Conservation (phyloP, 2,329 filamentous ascomycete species). For the Penicillium hesseltinei region DNA sequence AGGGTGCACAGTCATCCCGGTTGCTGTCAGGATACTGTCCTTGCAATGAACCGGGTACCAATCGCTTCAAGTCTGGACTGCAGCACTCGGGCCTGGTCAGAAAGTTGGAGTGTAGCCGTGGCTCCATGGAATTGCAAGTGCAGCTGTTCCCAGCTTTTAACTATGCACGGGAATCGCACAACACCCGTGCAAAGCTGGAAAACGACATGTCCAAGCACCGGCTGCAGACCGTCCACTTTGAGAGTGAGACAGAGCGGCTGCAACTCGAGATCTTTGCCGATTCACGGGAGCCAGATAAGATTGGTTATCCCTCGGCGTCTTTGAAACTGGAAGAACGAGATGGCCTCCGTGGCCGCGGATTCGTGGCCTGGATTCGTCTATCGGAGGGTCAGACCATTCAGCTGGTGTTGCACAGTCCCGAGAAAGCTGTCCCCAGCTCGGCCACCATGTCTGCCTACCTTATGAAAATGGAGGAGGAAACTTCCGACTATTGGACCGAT, state of each 20-base stretch:
- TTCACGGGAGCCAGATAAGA: conserved; percentile 50
- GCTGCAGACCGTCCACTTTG: conserved; percentile 64
- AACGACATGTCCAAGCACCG: conserved; percentile 37
- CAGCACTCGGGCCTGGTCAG: conserved; percentile 58
- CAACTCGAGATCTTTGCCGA: conserved; percentile 69
- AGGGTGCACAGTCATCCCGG: conserved; percentile 41
- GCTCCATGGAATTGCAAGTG: conserved; percentile 62
- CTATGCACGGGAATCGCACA: conserved; percentile 65
- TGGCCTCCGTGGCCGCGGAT: conserved; percentile 60
- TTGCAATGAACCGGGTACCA: conserved; percentile 43
- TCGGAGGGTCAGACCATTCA: conserved; percentile 67
- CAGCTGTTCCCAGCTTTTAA: conserved; percentile 72
- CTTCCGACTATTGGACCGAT: conserved; percentile 68
- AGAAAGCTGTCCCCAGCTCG: conserved; percentile 56
- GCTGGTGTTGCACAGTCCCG: conserved; percentile 65
- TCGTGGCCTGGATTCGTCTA: conserved; percentile 60
- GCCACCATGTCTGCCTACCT: conserved; percentile 60
- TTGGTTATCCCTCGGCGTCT: conserved; percentile 49
- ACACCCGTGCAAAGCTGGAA: conserved; percentile 30
- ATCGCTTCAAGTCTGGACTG: conserved; percentile 48
- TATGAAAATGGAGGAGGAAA: conserved; percentile 65
- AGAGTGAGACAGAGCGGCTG: conserved; percentile 57
- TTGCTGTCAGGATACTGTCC: conserved; percentile 35
- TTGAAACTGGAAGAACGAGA: conserved; percentile 56
- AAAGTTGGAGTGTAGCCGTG: conserved; percentile 70